Evolutionary conservation across 2,329 filamentous ascomycete species (phyloP), one percentile per base, ranked within the genome.

Genomic region (Talaromyces marneffei): DNA sequence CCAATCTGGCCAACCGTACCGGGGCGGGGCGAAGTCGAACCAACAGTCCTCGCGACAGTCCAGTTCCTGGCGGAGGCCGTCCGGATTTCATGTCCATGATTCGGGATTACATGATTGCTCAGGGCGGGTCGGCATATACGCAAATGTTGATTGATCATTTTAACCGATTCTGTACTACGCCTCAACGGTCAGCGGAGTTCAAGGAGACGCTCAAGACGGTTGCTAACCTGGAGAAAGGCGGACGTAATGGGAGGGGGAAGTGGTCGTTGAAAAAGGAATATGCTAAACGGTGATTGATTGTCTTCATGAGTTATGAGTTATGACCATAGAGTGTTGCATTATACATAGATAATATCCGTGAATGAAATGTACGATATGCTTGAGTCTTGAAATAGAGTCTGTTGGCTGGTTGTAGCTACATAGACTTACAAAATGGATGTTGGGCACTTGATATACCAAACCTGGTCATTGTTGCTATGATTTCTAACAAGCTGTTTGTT

Each of bases 121-220:
- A 95, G 60, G 89, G 90, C 9, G 92, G 92, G 3, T 83, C 85
- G 35, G 90, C 90, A 5, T 87, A 90, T 4, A 92, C 89, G 44
- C 91, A 95, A 77, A 87, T 91, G 80, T 76, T 97, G 48, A 89
- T 96, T 25, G 90, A 96, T 69, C 91, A 96, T 70, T 97, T 97
- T 74, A 91, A 92, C 74, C 85, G 85, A 14, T 89, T 87, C 69
- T 96, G 91, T 71, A 84, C 83, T 23, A 89, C 85, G 46, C 75
- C 82, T 27, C 83, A 85, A 64, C 84, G 90, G 63, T 88, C 87
- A 57, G 84, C 85, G 18, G 88, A 92, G 72, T 97, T 97, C 72
- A 93, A 92, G 75, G 82, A 84, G 68, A 91, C 91, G 67, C 77
- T 97, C 59, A 87, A 89, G 67, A 81, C 81, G 64, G 88, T 96